Evolutionary conservation across 352 stramenopile genomes (phyloP).

Genomic region (Pythium folliculosum): DNA sequence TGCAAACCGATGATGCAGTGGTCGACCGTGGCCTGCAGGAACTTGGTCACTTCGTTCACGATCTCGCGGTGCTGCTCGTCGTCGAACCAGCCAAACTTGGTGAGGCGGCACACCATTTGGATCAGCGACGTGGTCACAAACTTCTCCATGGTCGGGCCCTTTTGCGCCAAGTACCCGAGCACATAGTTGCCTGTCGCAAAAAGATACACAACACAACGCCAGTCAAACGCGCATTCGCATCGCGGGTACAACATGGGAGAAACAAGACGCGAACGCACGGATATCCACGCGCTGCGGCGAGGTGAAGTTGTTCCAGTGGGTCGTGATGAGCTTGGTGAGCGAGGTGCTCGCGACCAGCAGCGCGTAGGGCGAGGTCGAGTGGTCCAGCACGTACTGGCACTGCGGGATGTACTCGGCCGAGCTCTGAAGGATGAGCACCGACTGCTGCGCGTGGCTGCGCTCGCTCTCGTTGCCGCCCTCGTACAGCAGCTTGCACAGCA

Average conservation of each 20-base stretch:
- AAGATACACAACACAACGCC: background rate
- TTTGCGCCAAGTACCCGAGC: slow-evolving; percentile 95
- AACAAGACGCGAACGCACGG: slow-evolving; percentile 49
- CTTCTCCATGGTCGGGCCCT: slow-evolving; percentile 92
- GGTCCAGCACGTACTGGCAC: slow-evolving; percentile 98
- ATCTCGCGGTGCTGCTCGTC: slow-evolving; percentile 96
- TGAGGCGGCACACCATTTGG: slow-evolving; percentile 97
- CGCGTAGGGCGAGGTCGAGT: slow-evolving; percentile 95
- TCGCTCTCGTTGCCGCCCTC: slow-evolving; percentile 73
- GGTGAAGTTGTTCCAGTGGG: slow-evolving; percentile 95
- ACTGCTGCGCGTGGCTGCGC: slow-evolving; percentile 77
- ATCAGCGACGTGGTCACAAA: slow-evolving; percentile 96
- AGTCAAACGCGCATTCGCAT: background rate
- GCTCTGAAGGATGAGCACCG: slow-evolving; percentile 85
- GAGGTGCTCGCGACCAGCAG: slow-evolving; percentile 95
- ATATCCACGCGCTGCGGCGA: slow-evolving; percentile 90
- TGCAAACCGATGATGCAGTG: slow-evolving; percentile 98
- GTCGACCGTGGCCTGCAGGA: slow-evolving; percentile 95
- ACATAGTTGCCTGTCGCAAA: slow-evolving; percentile 99
- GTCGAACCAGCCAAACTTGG: slow-evolving; percentile 99
- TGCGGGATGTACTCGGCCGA: slow-evolving; percentile 98
- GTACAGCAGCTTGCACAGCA: slow-evolving; percentile 80
- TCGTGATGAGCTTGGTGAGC: slow-evolving; percentile 97
- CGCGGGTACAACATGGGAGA: background rate
- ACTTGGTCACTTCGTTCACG: slow-evolving; percentile 97